Percentiles rank a stretch among this genome's conserved stretches.
Evolutionary conservation across 306 rosid genomes (phyloP).

Genomic region (Corylus avellana): DNA sequence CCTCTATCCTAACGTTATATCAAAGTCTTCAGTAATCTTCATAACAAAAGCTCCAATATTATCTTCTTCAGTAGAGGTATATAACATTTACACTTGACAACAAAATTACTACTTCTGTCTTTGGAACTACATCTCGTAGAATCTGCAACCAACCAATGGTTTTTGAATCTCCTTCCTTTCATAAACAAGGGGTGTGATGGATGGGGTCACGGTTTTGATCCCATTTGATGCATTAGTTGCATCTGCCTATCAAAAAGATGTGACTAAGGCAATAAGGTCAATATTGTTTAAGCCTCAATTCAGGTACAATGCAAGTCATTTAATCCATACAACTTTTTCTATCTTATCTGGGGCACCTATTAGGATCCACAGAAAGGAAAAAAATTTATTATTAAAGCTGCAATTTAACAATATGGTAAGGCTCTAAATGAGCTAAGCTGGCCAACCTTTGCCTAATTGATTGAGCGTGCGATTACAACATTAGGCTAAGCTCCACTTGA

Average conservation of each 20-base stretch:
- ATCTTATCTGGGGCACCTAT: not conserved
- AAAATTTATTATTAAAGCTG: not conserved
- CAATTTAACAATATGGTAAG: constrained; percentile 6
- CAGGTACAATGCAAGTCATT: not conserved
- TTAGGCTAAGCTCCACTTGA: not conserved
- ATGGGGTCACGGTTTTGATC: not conserved
- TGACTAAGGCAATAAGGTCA: not conserved
- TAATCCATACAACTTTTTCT: not conserved
- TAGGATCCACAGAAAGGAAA: not conserved
- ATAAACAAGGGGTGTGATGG: not conserved
- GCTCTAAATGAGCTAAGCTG: constrained; percentile 3
- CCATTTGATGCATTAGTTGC: not conserved
- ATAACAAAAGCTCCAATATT: constrained; percentile 1
- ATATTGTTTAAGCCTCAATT: not conserved
- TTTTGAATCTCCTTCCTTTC: not conserved
- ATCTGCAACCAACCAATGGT: not conserved
- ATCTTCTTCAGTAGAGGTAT: not conserved
- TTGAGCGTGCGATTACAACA: not conserved
- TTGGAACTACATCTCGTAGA: not conserved
- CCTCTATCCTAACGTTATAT: constrained; percentile 13
- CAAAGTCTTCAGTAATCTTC: constrained; percentile 10
- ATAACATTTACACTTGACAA: not conserved
- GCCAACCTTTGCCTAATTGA: not conserved
- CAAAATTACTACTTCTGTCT: not conserved
- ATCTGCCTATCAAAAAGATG: not conserved